These are phyloP conservation scores for Alternaria incomplexa DNA, from an alignment of 2,329 filamentous ascomycete genomes.

Conservation along the genomic window DNA sequence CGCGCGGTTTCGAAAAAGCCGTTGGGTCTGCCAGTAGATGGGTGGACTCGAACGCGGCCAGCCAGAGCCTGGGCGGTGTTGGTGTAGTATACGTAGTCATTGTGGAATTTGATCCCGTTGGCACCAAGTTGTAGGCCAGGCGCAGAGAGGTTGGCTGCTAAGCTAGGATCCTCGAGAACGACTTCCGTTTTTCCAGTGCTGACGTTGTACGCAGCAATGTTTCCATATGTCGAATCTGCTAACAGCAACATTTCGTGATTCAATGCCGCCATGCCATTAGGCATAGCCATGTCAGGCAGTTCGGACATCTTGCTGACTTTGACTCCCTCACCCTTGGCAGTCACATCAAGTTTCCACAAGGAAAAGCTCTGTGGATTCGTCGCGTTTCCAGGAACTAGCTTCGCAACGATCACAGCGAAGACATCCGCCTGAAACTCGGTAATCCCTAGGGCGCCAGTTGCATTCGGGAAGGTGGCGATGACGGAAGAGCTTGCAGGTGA, in stretches of 20 bases:
- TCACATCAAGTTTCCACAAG: conserved; percentile 29
- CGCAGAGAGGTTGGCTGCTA: conserved; percentile 12
- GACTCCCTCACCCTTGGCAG: background rate
- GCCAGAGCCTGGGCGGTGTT: conserved; percentile 18
- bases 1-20: conserved; percentile 9
- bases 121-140: conserved; percentile 19
- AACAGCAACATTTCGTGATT: conserved; percentile 25
- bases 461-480: conserved; percentile 34
- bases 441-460: conserved; percentile 44
- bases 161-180: conserved; percentile 16
- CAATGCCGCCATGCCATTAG: conserved; percentile 33
- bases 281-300: conserved; percentile 12
- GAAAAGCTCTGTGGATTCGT: conserved; percentile 12
- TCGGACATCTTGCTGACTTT: conserved; percentile 21
- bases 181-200: conserved; percentile 11
- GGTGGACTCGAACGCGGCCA: conserved; percentile 23
- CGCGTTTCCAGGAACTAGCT: conserved; percentile 2
- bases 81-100: conserved; percentile 22
- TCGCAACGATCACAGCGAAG: conserved; percentile 41
- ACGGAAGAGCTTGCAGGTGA: conserved; percentile 23
- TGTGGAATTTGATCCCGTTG: conserved; percentile 30
- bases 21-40: conserved; percentile 1
- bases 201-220: conserved; percentile 20
- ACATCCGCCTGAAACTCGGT: conserved; percentile 42
- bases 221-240: conserved; percentile 29